Base-by-base conservation (phyloP, 768 basidiomycete genomes). In the Tricholoma sp. region DNA sequence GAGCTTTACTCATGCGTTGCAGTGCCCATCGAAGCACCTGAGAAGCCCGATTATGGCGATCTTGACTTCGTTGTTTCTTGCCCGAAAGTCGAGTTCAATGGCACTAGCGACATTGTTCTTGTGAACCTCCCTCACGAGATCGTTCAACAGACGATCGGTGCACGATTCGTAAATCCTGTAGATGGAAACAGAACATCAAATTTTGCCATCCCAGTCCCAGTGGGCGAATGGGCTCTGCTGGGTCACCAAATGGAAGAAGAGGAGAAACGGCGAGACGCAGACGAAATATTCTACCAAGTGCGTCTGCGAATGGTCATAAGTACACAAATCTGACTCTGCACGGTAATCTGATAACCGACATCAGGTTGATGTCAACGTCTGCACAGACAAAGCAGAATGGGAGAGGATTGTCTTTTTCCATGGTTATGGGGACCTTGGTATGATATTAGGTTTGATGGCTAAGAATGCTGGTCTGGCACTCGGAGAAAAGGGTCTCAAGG, bases 401-500 rank as follows among this genome's bases (percentile, higher is more conserved):
- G 74, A 83, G 20, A 73, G 82, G 18, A 67, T 80, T 13, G 64
- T 75, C 20, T 80, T 87, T 67, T 80, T 80, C 62, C 76, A 82
- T 56, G 79, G 81, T 1, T 89, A 88, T 61, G 88, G 88, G 8
- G 88, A 89, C 61, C 73, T 89, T 15, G 84, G 84, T 0, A 86
- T 88, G 80, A 85, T 89, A 13, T 67, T 89, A 49, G 80, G 82
- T 9, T 66, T 85, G 12, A 66, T 89, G 15, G 78, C 75, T 8
- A 75, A 76, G 39, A 80, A 79, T 53, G 69, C 70, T 48, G 83
- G 85, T 2, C 61, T 89, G 2, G 63, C 68, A 2, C 65, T 85
- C 0, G 80, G 81, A 5, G 70, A 68, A 20, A 74, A 80, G 42
- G 88, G 87, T 0, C 66, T 89, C 17, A 86, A 81, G 76, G 87